Base-by-base conservation (phyloP, 495 filamentous ascomycete genomes). In the Venustampulla echinocandica region DNA sequence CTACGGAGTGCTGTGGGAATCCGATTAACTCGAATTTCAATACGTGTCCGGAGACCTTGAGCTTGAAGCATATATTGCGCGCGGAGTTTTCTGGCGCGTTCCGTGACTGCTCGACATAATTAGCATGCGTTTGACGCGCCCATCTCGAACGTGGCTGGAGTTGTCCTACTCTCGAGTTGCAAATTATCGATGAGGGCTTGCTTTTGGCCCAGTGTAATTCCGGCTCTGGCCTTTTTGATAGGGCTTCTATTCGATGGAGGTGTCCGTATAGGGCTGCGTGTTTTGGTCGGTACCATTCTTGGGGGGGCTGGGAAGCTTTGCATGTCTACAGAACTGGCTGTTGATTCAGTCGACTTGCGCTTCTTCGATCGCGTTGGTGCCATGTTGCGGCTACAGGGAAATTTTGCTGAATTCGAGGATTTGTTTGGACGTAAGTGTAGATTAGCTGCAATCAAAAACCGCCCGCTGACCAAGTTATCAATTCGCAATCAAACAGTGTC, bases 11-110 rank as follows among this genome's bases (percentile, higher is more conserved):
- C 77, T 30, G 77, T 70, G 6, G 92, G 92, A 36, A 99, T 89
- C 36, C 92, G 85, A 59, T 96, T 95, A 64, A 99, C 75, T 61
- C 92, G 86, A 64, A 95, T 84, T 68, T 97, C 90, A 22, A 99
- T 82, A 32, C 92, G 83, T 37, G 87, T 79, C 33, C 82, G 76
- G 10, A 97, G 74, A 49, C 84, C 84, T 60, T 87, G 82, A 10
- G 87, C 82, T 63, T 94, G 89, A 25, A 93, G 71, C 24, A 82
- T 82, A 68, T 93, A 95, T 64, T 93, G 89, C 3, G 90, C 81
- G 51, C 90, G 83, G 20, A 97, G 77, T 64, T 92, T 93, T 44
- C 92, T 78, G 27, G 86, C 87, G 54, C 92, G 81, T 66, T 95
- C 88, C 21, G 86, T 90, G 52, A 97, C 92, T 97, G 54, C 10